Conservation (phyloP, 1,139 yeast genomes). For the Meyerozyma guilliermondii region DNA sequence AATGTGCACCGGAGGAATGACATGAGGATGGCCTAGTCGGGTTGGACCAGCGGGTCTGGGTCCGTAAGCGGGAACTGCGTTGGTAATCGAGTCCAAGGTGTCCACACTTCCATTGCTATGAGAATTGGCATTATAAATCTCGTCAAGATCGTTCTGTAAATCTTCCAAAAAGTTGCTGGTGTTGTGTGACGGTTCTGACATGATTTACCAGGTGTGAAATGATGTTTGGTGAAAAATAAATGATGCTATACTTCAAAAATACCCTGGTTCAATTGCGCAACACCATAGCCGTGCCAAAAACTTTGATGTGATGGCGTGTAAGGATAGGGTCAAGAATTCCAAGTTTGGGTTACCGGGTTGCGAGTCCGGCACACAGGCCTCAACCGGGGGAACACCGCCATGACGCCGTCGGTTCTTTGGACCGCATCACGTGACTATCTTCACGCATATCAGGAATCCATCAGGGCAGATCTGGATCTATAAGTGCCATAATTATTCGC, state of each 20-base stretch:
- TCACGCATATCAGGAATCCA: too few relatives aligned
- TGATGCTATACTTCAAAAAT: neutral
- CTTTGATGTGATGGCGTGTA: neutral
- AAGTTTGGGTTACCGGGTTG: neutral
- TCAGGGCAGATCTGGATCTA: neutral
- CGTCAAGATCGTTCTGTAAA: conserved; percentile 28
- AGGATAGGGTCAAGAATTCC: neutral
- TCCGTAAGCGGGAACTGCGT: conserved; percentile 7
- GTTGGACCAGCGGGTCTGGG: conserved; percentile 5
- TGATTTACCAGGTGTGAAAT: neutral
- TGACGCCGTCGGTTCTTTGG: too few relatives aligned
- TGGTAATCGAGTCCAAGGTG: conserved; percentile 24
- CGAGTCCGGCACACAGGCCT: neutral
- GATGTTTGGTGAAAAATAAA: neutral
- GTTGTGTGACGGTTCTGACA: conserved; percentile 3
- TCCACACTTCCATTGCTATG: conserved; percentile 19
- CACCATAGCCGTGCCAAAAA: neutral
- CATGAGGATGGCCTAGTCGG: conserved; percentile 4
- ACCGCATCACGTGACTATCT: too few relatives aligned
- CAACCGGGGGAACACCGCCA: too few relatives aligned
- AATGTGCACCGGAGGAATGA: conserved; percentile 20
- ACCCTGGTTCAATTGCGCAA: neutral
- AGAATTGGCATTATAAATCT: conserved; percentile 29
- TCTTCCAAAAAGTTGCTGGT: conserved; percentile 12
- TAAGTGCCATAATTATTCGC: neutral